A percentile compares a stretch with the other conserved stretches of the same genome.
phyloP scores from a whole-genome alignment of 2,329 filamentous ascomycete genomes.

The Claviceps maximensis region DNA sequence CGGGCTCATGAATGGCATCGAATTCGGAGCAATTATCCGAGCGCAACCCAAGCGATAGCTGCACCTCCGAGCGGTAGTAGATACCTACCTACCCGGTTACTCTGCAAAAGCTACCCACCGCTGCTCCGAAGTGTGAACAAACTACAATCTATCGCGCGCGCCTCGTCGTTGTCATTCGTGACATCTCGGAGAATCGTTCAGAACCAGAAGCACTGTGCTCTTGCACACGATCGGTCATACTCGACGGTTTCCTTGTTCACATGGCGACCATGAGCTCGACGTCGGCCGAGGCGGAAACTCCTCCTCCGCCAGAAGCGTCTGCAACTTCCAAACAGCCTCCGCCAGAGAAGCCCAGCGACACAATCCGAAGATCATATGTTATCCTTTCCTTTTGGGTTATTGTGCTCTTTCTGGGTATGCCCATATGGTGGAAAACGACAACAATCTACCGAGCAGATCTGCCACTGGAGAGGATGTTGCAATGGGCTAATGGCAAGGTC shows the following conservation, averaged over 20 bases:
- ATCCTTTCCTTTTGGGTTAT: constrained; percentile 86
- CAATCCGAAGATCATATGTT: constrained; percentile 57
- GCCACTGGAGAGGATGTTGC: constrained; percentile 71
- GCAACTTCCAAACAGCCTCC: constrained; percentile 39
- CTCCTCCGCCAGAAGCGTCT: constrained; percentile 5
- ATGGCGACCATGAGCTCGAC: constrained; percentile 7
- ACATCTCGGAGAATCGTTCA: background rate
- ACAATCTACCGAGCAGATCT: constrained; percentile 78
- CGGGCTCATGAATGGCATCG: background rate
- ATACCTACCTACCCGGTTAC: too few relatives aligned
- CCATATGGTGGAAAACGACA: constrained; percentile 94
- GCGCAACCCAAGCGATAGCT: background rate
- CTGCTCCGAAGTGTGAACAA: background rate
- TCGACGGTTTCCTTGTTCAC: background rate
- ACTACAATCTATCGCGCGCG: background rate
- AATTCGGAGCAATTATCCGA: background rate
- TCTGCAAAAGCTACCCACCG: background rate
- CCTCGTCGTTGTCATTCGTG: background rate
- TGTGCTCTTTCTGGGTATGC: constrained; percentile 69
- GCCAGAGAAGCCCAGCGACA: constrained; percentile 58
- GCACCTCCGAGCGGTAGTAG: background rate
- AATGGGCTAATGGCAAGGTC: constrained; percentile 86
- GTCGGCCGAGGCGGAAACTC: constrained; percentile 7
- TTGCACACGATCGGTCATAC: background rate
- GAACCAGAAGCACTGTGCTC: background rate